Base-by-base conservation (phyloP, 768 basidiomycete genomes). In the Suillus variegatus region DNA sequence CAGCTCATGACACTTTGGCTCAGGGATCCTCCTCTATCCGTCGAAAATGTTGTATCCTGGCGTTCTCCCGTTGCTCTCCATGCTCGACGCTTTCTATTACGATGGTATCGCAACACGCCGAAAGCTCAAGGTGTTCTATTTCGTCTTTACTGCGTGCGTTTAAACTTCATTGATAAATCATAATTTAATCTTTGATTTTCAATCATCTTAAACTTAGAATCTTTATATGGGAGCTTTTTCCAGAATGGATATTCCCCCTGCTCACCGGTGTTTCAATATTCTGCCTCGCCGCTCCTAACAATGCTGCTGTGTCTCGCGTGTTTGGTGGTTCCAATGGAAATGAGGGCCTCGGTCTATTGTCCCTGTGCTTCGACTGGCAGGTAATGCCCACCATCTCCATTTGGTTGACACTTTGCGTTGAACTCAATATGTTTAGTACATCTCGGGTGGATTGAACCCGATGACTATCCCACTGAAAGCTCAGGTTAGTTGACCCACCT, bases 291-390 rank as follows among this genome's bases (percentile, higher is more conserved):
- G 79, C 82, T 56, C 81, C 80, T 51, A 74, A 86, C 20, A 84
- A 79, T 61, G 69, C 84, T 0, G 79, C 80, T 73, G 78, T 88
- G 65, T 83, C 86, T 0, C 79, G 83, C 35, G 76, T 88, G 38
- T 88, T 89, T 69, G 88, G 88, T 61, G 88, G 88, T 47, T 85
- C 82, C 46, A 82, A 85, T 40, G 87, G 82, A 63, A 88, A 89
- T 63, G 87, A 88, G 73, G 87, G 88, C 8, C 80, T 89, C 49
- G 88, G 87, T 13, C 74, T 85, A 61, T 82, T 89, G 52, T 81
- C 87, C 2, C 71, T 88, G 47, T 87, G 80, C 67, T 75, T 89
- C 16, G 88, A 90, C 69, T 89, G 88, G 87, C 85, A 86, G 76
- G 75, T 76, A 64, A 1, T 13, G 28, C 18, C 20, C 18, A 5